Evolutionary conservation across 495 filamentous ascomycete species (phyloP).

Genomic region (Hyaloscypha bicolor): DNA sequence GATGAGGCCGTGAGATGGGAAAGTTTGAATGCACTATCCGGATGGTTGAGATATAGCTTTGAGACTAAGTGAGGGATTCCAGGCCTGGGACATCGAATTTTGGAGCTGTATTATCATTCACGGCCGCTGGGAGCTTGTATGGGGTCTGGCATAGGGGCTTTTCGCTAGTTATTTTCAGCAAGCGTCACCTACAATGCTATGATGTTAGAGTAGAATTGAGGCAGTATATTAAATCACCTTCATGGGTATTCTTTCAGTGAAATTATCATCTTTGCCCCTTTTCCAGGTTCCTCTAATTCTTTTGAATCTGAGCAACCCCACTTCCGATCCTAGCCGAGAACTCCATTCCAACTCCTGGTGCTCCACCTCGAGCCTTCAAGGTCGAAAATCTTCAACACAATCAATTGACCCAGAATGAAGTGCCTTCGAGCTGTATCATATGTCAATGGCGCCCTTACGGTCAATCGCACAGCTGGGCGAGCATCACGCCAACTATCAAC

Average conservation of each 20-base stretch:
- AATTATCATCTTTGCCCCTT: neutral
- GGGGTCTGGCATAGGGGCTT: neutral
- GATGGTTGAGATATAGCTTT: constrained; percentile 92
- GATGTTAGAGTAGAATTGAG: constrained; percentile 30
- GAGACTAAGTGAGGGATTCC: constrained; percentile 48
- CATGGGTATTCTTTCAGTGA: neutral
- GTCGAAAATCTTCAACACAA: constrained; percentile 4
- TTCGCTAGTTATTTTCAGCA: constrained; percentile 16
- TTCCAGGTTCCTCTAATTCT: neutral
- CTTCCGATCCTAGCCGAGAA: constrained; percentile 10
- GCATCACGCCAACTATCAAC: constrained; percentile 23
- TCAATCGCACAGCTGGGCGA: constrained; percentile 7
- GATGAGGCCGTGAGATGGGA: constrained; percentile 96
- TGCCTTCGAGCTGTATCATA: constrained; percentile 32
- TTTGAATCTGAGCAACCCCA: constrained; percentile 8
- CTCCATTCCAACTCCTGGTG: neutral
- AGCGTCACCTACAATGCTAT: constrained; percentile 20
- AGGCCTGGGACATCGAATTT: neutral
- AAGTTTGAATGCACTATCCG: constrained; percentile 87
- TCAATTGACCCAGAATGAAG: constrained; percentile 41
- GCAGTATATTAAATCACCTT: neutral
- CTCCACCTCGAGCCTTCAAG: neutral
- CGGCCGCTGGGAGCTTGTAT: neutral
- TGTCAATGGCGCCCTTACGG: constrained; percentile 31
- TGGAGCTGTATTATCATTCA: constrained; percentile 26